These are phyloP conservation scores for Trichodelitschia bisporula DNA, from an alignment of 495 filamentous ascomycete genomes.

Conservation along the genomic window DNA sequence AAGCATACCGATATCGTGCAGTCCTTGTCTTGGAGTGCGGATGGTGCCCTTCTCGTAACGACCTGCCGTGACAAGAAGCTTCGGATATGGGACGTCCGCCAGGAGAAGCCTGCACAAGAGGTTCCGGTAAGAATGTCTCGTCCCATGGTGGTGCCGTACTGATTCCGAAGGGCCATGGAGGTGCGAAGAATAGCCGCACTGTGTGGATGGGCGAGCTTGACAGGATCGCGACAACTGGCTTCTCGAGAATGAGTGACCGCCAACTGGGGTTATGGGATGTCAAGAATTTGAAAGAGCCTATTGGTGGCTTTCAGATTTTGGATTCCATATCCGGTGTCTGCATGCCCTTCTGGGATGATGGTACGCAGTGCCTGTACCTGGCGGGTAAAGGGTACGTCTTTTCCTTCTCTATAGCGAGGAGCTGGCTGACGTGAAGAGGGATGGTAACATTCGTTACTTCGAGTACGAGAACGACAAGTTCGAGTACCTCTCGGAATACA, in stretches of 20 bases:
- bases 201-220: conserved; percentile 95
- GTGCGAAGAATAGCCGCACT: conserved; percentile 87
- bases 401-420: conserved; percentile 1
- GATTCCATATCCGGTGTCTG: conserved; percentile 93
- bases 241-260: conserved; percentile 93
- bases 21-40: conserved; percentile 85
- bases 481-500: conserved; percentile 86
- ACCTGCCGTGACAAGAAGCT: conserved; percentile 97
- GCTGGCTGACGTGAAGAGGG: conserved; percentile 25
- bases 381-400: conserved; percentile 75
- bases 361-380: conserved; percentile 75
- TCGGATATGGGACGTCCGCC: conserved; percentile 86
- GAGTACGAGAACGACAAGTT: conserved; percentile 96
- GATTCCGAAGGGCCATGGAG: conserved; percentile 79
- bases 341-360: conserved; percentile 99
- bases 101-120: conserved; percentile 71
- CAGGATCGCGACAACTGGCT: conserved; percentile 83
- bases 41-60: conserved; percentile 69
- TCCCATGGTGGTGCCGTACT: no score
- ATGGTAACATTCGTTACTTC: conserved; percentile 96
- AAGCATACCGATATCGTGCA: conserved; percentile 82
- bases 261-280: conserved; percentile 93
- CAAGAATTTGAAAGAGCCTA: conserved; percentile 48
- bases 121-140: no score
- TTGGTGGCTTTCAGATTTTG: conserved; percentile 66